Conservation (phyloP, 2,329 filamentous ascomycete species). For the Colletotrichum plurivorum region DNA sequence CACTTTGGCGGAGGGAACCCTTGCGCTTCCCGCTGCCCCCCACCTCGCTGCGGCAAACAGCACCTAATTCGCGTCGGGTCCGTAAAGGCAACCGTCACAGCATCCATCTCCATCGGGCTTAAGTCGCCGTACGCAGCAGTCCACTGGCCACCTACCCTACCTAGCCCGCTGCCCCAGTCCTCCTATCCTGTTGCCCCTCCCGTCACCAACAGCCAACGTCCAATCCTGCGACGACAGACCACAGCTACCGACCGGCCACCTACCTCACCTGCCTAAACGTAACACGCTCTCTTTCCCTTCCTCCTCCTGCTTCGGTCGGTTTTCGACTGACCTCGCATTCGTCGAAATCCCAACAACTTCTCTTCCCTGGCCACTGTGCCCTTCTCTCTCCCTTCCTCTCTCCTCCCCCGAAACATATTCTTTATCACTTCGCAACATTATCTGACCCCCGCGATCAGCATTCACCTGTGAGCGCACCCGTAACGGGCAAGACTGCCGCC, state of each 20-base stretch:
- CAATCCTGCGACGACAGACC: constrained; percentile 33
- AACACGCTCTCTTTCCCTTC: constrained; percentile 1
- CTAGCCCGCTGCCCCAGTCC: neutral
- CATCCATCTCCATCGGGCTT: neutral
- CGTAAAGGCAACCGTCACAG: constrained; percentile 17
- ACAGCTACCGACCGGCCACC: constrained; percentile 30
- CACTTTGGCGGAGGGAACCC: constrained; percentile 14
- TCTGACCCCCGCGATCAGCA: neutral
- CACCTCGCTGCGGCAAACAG: constrained; percentile 22
- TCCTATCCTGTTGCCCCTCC: constrained; percentile 26
- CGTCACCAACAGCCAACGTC: constrained; percentile 28
- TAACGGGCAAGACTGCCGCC: constrained; percentile 5
- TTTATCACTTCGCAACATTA: neutral
- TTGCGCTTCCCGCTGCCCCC: constrained; percentile 9
- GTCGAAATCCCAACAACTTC: constrained; percentile 27
- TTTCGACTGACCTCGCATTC: constrained; percentile 14
- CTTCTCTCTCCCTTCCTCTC: neutral
- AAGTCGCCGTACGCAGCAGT: neutral
- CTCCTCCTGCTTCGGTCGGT: constrained; percentile 7
- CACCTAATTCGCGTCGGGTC: constrained; percentile 14
- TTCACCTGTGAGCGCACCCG: constrained; percentile 11
- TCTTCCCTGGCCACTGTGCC: neutral
- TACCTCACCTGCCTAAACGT: constrained; percentile 9
- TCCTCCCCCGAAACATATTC: neutral
- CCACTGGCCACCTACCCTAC: neutral